phyloP scores from a whole-genome alignment of 768 basidiomycete species.

The Pisolithus tinctorius region DNA sequence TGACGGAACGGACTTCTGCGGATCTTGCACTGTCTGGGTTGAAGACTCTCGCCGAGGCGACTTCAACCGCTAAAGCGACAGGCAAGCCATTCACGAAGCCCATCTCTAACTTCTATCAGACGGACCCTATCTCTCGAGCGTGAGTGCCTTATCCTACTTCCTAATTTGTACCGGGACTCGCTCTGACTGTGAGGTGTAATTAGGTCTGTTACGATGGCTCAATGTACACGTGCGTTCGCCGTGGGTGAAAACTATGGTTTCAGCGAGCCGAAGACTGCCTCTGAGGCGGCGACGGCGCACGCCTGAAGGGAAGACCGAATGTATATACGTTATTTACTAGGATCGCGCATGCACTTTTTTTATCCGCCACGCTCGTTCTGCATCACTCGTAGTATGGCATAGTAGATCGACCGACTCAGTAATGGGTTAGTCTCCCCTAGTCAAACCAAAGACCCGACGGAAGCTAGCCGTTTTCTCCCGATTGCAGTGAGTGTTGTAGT shows the following conservation, averaged over 20 bases:
- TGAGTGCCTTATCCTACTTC: constrained; percentile 36
- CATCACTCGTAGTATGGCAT: no score
- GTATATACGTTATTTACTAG: not conserved
- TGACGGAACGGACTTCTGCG: constrained; percentile 65
- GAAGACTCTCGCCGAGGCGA: constrained; percentile 44
- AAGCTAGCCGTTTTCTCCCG: no score
- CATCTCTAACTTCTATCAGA: constrained; percentile 91
- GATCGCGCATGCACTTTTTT: no score
- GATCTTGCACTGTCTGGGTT: constrained; percentile 71
- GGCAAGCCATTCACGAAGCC: constrained; percentile 67
- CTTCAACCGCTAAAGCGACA: constrained; percentile 49
- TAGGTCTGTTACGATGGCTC: constrained; percentile 94
- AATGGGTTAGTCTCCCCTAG: no score
- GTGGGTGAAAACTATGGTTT: constrained; percentile 63
- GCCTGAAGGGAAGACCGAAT: constrained; percentile 25
- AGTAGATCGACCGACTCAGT: no score
- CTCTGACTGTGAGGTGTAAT: not conserved
- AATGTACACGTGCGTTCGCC: constrained; percentile 83
- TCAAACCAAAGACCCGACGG: no score
- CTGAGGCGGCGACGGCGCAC: constrained; percentile 35
- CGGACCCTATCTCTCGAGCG: constrained; percentile 92
- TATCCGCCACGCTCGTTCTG: no score
- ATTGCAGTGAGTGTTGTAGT: no score
- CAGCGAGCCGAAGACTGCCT: constrained; percentile 38
- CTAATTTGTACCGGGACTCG: not conserved